These are phyloP conservation scores for Alternaria postmessia DNA, from an alignment of 2,329 filamentous ascomycete species.

Conservation along the genomic window DNA sequence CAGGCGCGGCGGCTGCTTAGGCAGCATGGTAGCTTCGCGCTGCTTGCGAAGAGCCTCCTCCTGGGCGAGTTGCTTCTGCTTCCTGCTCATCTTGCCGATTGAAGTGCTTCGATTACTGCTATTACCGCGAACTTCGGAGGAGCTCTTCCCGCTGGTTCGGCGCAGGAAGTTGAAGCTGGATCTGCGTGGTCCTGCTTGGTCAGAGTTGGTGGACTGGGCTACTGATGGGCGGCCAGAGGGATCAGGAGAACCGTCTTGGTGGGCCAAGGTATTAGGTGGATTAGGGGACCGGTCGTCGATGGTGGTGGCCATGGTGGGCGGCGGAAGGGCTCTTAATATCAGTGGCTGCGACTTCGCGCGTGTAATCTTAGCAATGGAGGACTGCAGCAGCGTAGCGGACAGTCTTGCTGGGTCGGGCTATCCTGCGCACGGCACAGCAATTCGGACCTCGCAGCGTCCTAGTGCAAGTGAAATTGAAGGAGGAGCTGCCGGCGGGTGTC, in stretches of 20 bases:
- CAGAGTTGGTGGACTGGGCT: conserved; percentile 23
- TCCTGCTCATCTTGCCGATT: conserved; percentile 62
- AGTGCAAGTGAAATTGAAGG: conserved; percentile 21
- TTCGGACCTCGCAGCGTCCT: conserved; percentile 4
- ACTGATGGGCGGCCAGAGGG: conserved; percentile 27
- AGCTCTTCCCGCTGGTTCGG: conserved; percentile 38
- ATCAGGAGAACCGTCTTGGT: conserved; percentile 41
- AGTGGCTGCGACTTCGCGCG: conserved; percentile 23
- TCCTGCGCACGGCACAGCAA: conserved; percentile 12
- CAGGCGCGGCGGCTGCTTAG: conserved; percentile 67
- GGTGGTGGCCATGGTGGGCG: conserved; percentile 40
- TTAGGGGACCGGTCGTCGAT: conserved; percentile 28
- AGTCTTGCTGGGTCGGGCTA: conserved; percentile 20
- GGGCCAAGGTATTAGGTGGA: conserved; percentile 14
- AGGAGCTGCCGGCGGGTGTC: conserved; percentile 17
- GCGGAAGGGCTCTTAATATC: conserved; percentile 37
- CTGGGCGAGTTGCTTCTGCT: conserved; percentile 59
- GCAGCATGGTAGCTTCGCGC: conserved; percentile 63
- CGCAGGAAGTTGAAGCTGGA: conserved; percentile 51
- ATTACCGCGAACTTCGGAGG: conserved; percentile 31
- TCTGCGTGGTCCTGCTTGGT: conserved; percentile 29
- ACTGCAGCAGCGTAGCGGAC: conserved; percentile 25
- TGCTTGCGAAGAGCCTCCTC: conserved; percentile 64
- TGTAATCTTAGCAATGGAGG: conserved; percentile 38
- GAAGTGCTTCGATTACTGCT: conserved; percentile 39